Evolutionary conservation across 495 filamentous ascomycete species (phyloP).

Genomic region (Penicillium angulare): DNA sequence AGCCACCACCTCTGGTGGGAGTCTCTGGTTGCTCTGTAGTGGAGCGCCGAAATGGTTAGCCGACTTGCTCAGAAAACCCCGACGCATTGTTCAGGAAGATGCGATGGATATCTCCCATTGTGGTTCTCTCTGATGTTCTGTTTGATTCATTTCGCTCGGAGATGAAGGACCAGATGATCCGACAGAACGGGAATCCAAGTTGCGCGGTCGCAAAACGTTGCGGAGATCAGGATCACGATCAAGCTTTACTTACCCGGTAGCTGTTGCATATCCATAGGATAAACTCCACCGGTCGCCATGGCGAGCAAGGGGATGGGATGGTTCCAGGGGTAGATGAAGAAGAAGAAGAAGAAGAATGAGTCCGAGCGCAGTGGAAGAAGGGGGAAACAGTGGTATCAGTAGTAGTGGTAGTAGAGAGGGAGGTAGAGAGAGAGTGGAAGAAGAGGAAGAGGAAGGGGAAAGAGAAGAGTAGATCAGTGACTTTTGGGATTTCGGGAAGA

Average conservation of each 20-base stretch:
- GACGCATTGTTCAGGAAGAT: too few relatives aligned
- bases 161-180: background rate
- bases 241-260: conserved; percentile 21
- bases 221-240: background rate
- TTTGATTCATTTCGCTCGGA: too few relatives aligned
- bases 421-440: conserved; percentile 1
- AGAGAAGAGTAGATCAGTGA: background rate
- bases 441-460: background rate
- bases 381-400: too few relatives aligned
- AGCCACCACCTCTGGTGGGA: conserved; percentile 23
- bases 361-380: background rate
- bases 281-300: conserved; percentile 27
- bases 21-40: conserved; percentile 27
- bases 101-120: too few relatives aligned
- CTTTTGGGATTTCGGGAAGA: too few relatives aligned
- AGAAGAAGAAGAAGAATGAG: conserved; percentile 2
- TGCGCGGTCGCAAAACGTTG: too few relatives aligned
- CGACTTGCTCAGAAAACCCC: too few relatives aligned
- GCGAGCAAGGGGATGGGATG: conserved; percentile 8
- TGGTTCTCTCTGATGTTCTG: too few relatives aligned
- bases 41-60: too few relatives aligned
- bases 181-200: background rate
- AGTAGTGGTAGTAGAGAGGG: too few relatives aligned
- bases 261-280: conserved; percentile 26
- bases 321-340: too few relatives aligned